These are phyloP conservation scores for Nigrospora osmanthi DNA, from an alignment of 2,329 filamentous ascomycete species.

Conservation along the genomic window DNA sequence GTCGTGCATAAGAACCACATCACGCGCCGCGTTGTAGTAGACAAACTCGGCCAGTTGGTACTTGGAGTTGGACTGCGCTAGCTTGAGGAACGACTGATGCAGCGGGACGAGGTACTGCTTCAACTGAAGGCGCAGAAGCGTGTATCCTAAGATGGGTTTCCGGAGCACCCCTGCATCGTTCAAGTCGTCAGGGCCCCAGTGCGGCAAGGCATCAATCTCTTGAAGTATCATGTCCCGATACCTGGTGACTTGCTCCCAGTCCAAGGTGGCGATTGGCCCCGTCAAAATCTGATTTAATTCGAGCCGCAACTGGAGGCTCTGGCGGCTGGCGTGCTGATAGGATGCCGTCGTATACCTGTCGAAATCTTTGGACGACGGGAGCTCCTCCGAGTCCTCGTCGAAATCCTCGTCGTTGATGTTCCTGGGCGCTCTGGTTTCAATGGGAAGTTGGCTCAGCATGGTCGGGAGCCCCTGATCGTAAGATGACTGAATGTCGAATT, in stretches of 20 bases:
- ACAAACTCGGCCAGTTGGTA: conserved; percentile 57
- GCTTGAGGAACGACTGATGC: conserved; percentile 52
- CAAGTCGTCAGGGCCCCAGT: conserved; percentile 37
- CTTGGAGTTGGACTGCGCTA: conserved; percentile 51
- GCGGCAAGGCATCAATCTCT: conserved; percentile 51
- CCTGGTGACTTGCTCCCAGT: conserved; percentile 54
- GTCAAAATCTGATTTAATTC: conserved; percentile 50
- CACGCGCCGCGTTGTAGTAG: conserved; percentile 54
- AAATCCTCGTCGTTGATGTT: conserved; percentile 54
- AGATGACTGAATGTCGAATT: conserved; percentile 54
- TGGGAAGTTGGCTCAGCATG: conserved; percentile 47
- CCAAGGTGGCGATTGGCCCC: conserved; percentile 44
- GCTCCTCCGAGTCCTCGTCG: conserved; percentile 39
- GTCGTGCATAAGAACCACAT: conserved; percentile 55
- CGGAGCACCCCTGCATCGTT: conserved; percentile 18
- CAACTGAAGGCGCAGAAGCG: conserved; percentile 52
- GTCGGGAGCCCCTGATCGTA: conserved; percentile 54
- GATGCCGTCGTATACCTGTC: conserved; percentile 51
- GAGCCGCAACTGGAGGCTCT: conserved; percentile 46
- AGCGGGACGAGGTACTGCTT: conserved; percentile 55
- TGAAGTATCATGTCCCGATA: conserved; percentile 54
- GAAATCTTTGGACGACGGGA: conserved; percentile 42
- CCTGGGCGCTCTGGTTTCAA: conserved; percentile 33
- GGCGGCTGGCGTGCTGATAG: conserved; percentile 49
- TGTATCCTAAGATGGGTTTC: conserved; percentile 51